Evolutionary conservation across 2,329 filamentous ascomycete species (phyloP), one percentile per base, ranked within the genome.

Genomic region (Alternaria viburni): DNA sequence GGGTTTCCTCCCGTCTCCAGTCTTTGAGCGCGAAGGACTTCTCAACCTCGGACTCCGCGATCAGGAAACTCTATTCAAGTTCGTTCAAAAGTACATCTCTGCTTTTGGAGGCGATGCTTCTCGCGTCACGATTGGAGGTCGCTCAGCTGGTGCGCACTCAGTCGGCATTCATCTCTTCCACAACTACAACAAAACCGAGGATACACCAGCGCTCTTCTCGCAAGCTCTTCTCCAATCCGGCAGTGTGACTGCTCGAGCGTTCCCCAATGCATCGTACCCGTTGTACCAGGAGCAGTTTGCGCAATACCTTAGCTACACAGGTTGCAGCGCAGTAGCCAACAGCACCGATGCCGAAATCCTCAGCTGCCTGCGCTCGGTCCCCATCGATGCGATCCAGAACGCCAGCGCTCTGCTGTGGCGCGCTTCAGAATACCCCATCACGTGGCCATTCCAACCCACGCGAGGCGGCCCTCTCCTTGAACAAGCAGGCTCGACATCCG

Each of bases 371-470:
- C 79, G 80, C 4, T 65, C 71, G 2, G 81, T 77, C 0, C 74
- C 81, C 15, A 72, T 82, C 2, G 57, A 64, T 1, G 69, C 74
- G 2, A 82, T 84, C 17, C 73, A 74, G 54, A 32, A 78, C 73
- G 61, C 81, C 72, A 72, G 75, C 70, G 13, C 75, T 69, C 36
- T 54, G 76, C 5, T 83, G 68, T 68, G 64, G 54, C 60, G 75
- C 3, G 76, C 81, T 0, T 80, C 78, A 0, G 69, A 79, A 6
- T 77, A 77, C 3, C 66, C 70, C n/a, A 70, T 81, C 19, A 82
- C 81, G 0, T 84, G 83, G 83, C 83, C 83, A 0, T 84, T 83
- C 63, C 83, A 84, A 41, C 83, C 83, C 1, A 78, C 79, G 0
- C 76, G 79, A 1, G 82, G 82, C 0, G 82, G 82, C 0, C 78